These are phyloP conservation scores for Chlorella sp. DNA, from an alignment of 139 green algal species.

Conservation along the genomic window DNA sequence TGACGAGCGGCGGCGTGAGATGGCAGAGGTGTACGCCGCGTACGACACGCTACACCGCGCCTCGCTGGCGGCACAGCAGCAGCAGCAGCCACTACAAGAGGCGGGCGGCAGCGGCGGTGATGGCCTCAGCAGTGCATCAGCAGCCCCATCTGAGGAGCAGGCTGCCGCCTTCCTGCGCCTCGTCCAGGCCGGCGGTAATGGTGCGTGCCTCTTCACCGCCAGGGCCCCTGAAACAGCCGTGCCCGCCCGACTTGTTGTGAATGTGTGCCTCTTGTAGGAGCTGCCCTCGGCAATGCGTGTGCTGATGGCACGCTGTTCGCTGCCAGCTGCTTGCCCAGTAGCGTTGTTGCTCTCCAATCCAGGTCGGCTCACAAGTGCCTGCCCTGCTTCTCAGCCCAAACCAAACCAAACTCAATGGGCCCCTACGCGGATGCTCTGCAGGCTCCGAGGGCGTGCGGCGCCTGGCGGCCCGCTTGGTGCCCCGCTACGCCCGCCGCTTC, in stretches of 20 bases:
- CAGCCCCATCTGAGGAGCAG: neutral
- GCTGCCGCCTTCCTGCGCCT: constrained; percentile 14
- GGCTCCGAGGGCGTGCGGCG: constrained; percentile 34
- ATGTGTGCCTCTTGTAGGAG: neutral
- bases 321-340: neutral
- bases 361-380: neutral
- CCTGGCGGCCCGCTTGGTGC: constrained; percentile 60
- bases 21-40: constrained; percentile 35
- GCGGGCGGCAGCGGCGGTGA: neutral
- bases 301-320: neutral
- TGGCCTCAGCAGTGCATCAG: neutral
- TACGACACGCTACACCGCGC: constrained; percentile 31
- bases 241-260: no score
- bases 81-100: neutral
- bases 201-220: no score
- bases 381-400: neutral
- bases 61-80: neutral
- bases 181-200: constrained; percentile 15
- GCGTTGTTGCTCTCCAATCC: neutral
- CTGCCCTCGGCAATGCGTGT: neutral
- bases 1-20: constrained; percentile 6
- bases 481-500: constrained; percentile 53
- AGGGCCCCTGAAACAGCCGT: no score
- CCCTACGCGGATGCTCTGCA: neutral
- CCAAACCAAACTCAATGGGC: neutral